Base-by-base conservation (phyloP, 768 basidiomycete genomes). In the Lactifluus rugatus region DNA sequence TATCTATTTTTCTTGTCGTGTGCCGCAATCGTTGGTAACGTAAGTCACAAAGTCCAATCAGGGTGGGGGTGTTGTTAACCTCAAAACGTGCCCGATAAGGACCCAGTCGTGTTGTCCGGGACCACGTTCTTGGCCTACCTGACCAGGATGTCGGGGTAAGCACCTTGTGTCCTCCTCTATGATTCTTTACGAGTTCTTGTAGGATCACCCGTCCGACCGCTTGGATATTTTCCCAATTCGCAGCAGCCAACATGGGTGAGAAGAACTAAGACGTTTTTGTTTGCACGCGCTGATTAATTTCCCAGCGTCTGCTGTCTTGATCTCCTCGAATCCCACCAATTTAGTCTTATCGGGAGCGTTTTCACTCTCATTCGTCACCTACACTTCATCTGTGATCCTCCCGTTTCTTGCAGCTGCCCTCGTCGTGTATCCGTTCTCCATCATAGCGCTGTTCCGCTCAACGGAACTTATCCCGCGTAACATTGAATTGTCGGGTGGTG, bases 321-420 rank as follows among this genome's bases (percentile, higher is more conserved):
- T 96, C 49, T 85, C 92, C 2, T 88, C 87, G 0, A 98, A 97
- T 67, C 92, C 90, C 2, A 98, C 95, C 1, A 98, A 97, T 66
- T 84, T 96, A 21, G 87, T 98, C 48, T 82, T 96, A 23, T 88
- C 90, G 50, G 91, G 90, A 53, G 90, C 91, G 0, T 93, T 96
- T 68, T 67, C 74, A 4, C 77, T 95, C 47, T 85, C 87, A 49
- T 89, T 89, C 62, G 79, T 81, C 9, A 81, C 82, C 0, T 93
- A 87, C 71, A 89, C 87, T 0, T 87, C 85, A 0, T 92, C 92
- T 71, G 81, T 87, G 16, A 85, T 89, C 49, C 73, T 94, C 13
- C 91, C 93, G 0, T 88, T 92, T 65, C 67, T 94, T 28, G 84
- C 80, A 3, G 72, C 72, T 75, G 84, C 76, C 69, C 67, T 74